Evolutionary conservation across 768 basidiomycete genomes (phyloP).

Genomic region (Royoungia palumana): DNA sequence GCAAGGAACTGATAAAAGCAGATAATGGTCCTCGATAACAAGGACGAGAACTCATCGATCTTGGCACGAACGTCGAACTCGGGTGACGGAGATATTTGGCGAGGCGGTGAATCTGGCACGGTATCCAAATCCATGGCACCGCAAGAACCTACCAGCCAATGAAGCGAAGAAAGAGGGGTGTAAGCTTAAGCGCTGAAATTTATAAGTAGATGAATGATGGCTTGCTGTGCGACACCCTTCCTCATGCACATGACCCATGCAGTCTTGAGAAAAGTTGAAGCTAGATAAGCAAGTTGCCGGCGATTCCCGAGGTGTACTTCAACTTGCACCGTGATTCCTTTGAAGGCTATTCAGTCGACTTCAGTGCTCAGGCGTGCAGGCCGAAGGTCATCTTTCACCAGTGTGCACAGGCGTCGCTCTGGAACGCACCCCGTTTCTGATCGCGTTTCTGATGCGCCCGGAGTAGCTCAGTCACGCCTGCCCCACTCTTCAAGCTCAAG

Average conservation of each 20-base stretch:
- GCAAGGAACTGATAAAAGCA: constrained; percentile 28
- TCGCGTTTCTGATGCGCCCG: neutral
- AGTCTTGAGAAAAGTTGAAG: too few species aligned
- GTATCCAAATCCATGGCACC: constrained; percentile 14
- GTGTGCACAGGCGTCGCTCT: neutral
- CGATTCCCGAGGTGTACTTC: too few species aligned
- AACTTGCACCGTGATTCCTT: too few species aligned
- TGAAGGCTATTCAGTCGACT: too few species aligned
- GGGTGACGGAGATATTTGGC: neutral
- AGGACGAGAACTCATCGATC: constrained; percentile 23
- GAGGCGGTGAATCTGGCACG: neutral
- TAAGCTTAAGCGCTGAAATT: too few species aligned
- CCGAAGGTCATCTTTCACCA: too few species aligned
- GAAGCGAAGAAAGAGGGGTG: neutral
- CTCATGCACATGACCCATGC: too few species aligned
- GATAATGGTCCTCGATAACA: constrained; percentile 23
- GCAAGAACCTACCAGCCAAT: too few species aligned
- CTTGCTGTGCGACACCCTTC: neutral
- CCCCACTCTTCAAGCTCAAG: too few species aligned
- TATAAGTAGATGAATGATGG: neutral
- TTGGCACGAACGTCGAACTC: constrained; percentile 17
- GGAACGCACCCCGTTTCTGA: neutral
- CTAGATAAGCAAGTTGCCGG: too few species aligned
- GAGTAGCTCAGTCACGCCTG: neutral
- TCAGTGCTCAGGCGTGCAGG: too few species aligned